These are phyloP conservation scores for Rhodotorula toruloides DNA, from an alignment of 768 basidiomycete genomes.

Conservation along the genomic window DNA sequence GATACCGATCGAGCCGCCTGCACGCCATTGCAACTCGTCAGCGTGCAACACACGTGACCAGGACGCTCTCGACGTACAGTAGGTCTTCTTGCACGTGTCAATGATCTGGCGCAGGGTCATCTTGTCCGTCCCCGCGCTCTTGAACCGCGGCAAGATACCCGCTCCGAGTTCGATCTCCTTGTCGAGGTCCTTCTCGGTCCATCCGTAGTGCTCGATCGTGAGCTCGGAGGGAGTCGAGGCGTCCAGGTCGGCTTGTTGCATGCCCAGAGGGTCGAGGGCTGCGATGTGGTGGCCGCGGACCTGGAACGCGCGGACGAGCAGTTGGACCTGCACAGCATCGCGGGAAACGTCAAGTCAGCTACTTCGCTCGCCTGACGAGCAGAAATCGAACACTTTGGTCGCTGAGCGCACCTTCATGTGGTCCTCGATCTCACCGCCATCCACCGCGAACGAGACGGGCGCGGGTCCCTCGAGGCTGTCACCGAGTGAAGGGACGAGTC, in stretches of 20 bases:
- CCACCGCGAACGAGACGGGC: conserved; percentile 58
- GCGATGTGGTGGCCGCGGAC: conserved; percentile 96
- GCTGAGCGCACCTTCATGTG: conserved; percentile 83
- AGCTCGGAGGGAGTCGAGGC: conserved; percentile 77
- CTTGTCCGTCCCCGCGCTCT: conserved; percentile 72
- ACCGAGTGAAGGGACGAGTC: conserved; percentile 46
- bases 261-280: conserved; percentile 90
- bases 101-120: conserved; percentile 91
- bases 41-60: not conserved
- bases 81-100: conserved; percentile 80
- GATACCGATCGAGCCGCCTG: conserved; percentile 80
- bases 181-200: conserved; percentile 86
- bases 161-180: conserved; percentile 92
- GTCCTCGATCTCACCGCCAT: conserved; percentile 80
- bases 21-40: not conserved
- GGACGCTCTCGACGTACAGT: conserved; percentile 61
- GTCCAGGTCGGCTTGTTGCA: conserved; percentile 80
- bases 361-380: not conserved
- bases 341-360: not conserved
- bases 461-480: conserved; percentile 48
- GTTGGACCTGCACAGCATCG: conserved; percentile 66
- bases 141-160: conserved; percentile 93
- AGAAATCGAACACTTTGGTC: not conserved
- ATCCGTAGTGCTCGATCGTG: conserved; percentile 88
- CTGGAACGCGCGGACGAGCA: conserved; percentile 96